Percentiles rank a stretch among this genome's conserved stretches.
Evolutionary conservation across 306 rosid genomes (phyloP).

Genomic region (Calophaca sinica): DNA sequence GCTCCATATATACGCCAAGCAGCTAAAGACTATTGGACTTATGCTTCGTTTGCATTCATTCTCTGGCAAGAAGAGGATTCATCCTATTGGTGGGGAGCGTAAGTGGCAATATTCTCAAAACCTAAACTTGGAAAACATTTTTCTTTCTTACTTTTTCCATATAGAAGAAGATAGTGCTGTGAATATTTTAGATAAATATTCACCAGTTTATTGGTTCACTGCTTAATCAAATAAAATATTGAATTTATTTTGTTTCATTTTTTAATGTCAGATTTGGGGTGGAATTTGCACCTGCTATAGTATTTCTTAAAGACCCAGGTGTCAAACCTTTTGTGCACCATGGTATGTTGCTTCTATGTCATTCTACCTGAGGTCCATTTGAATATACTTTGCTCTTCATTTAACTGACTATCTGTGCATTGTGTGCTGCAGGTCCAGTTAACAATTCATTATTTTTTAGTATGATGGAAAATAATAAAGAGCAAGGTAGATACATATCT

Average conservation of each 20-base stretch:
- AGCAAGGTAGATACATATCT: slow-evolving; percentile 65
- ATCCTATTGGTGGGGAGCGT: slow-evolving; percentile 84
- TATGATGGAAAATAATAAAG: slow-evolving; percentile 79
- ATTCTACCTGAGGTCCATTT: slow-evolving; percentile 18
- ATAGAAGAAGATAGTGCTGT: slow-evolving; percentile 7
- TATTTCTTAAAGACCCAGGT: slow-evolving; percentile 93
- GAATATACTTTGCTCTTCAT: slow-evolving; percentile 38
- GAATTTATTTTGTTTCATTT: slow-evolving; percentile 10
- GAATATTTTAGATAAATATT: slow-evolving; percentile 28
- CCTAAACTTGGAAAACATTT: slow-evolving; percentile 9
- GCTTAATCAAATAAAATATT: slow-evolving; percentile 34
- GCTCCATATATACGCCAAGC: slow-evolving; percentile 79
- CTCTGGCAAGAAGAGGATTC: slow-evolving; percentile 91
- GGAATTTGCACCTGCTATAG: slow-evolving; percentile 89
- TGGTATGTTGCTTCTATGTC: slow-evolving; percentile 56
- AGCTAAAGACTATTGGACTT: slow-evolving; percentile 75
- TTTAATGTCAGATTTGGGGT: slow-evolving; percentile 76
- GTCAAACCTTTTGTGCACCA: slow-evolving; percentile 84
- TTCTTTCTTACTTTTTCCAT: slow-evolving; percentile 16
- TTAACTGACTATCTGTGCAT: slow-evolving; percentile 31
- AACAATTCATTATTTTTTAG: slow-evolving; percentile 62
- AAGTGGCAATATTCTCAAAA: slow-evolving; percentile 49
- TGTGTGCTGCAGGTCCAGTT: slow-evolving; percentile 65
- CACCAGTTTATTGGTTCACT: slow-evolving; percentile 17
- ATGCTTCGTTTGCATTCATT: slow-evolving; percentile 87